Evolutionary conservation across 805 yeast species (phyloP).

Genomic region (Yamadazyma ubonensis): DNA sequence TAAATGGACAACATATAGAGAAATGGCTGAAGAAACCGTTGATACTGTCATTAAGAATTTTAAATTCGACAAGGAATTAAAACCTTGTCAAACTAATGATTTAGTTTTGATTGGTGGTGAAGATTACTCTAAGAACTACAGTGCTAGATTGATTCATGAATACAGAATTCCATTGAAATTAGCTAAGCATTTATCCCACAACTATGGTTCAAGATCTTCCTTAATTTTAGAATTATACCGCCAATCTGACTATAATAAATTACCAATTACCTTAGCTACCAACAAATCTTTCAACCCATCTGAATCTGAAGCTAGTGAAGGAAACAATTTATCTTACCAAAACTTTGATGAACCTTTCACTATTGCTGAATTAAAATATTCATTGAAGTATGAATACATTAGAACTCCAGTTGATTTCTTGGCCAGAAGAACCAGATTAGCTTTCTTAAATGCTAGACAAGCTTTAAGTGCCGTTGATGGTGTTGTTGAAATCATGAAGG

Average conservation of each 20-base stretch:
- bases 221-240: conserved; percentile 61
- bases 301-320: conserved; percentile 22
- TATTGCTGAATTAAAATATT: conserved; percentile 84
- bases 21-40: conserved; percentile 94
- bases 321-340: conserved; percentile 43
- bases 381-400: conserved; percentile 77
- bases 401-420: conserved; percentile 87
- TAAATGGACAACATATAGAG: conserved; percentile 97
- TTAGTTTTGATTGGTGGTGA: conserved; percentile 76
- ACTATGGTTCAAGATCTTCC: conserved; percentile 90
- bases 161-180: conserved; percentile 69
- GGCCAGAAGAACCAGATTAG: conserved; percentile 90
- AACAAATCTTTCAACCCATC: conserved; percentile 31
- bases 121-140: conserved; percentile 68
- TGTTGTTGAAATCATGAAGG: conserved; percentile 82
- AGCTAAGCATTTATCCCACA: conserved; percentile 78
- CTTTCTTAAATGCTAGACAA: conserved; percentile 83
- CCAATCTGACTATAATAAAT: conserved; percentile 51
- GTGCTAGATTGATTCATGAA: conserved; percentile 77
- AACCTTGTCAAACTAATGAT: conserved; percentile 53
- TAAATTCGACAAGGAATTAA: conserved; percentile 33
- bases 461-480: conserved; percentile 79
- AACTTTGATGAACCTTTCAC: conserved; percentile 81
- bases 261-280: conserved; percentile 64
- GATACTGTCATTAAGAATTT: conserved; percentile 60